phyloP scores from a whole-genome alignment of 495 filamentous ascomycete genomes.

The Tuber calosporum region DNA sequence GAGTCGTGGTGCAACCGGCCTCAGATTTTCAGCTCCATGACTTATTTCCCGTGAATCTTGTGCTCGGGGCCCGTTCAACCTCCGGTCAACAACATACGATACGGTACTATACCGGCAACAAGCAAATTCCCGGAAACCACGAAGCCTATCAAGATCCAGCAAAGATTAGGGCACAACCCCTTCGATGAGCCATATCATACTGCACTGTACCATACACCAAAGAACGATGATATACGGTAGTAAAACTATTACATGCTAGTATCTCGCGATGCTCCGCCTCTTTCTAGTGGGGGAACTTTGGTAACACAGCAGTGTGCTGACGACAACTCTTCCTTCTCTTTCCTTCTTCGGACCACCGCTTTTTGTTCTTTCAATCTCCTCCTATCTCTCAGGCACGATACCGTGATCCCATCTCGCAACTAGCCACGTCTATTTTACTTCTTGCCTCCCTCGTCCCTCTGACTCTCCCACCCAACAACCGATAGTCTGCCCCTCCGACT shows the following conservation, averaged over 20 bases:
- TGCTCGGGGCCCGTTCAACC: neutral
- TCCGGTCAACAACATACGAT: neutral
- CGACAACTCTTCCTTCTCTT: neutral
- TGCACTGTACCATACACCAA: too few relatives aligned
- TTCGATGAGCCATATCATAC: neutral
- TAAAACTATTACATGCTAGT: neutral
- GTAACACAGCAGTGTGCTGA: conserved; percentile 1
- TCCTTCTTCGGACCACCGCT: neutral
- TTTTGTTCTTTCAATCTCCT: neutral
- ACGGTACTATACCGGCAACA: neutral
- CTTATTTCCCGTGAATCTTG: neutral
- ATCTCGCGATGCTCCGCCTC: conserved; percentile 1
- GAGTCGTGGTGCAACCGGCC: too few relatives aligned
- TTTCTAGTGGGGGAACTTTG: neutral
- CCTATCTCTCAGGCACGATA: neutral
- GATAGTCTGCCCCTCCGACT: neutral
- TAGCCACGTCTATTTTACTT: neutral
- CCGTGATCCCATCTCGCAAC: neutral
- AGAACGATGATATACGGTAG: neutral
- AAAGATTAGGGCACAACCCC: neutral
- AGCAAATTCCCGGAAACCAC: neutral
- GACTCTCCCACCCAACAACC: neutral
- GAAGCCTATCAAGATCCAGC: neutral
- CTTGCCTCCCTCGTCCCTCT: neutral
- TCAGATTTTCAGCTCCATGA: too few relatives aligned